Evolutionary conservation across 2,329 filamentous ascomycete species (phyloP).

Genomic region (Paracamarosporium sp.): DNA sequence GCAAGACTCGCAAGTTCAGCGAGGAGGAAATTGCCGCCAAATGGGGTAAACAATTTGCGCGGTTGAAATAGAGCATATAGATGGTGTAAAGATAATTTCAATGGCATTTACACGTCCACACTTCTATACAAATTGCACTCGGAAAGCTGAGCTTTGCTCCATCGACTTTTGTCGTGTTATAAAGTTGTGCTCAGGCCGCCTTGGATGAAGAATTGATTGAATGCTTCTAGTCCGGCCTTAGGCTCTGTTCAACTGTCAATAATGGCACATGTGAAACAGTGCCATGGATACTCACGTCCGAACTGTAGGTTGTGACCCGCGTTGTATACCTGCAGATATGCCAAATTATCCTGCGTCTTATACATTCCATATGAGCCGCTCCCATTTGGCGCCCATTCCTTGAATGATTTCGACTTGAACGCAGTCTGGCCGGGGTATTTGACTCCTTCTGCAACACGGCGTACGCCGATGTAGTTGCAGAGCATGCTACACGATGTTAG

Average conservation of each 20-base stretch:
- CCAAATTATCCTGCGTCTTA: background rate
- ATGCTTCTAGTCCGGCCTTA: background rate
- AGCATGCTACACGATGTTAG: background rate
- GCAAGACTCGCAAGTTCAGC: conserved; percentile 70
- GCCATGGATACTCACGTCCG: background rate
- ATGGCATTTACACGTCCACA: background rate
- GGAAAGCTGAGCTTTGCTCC: too few relatives aligned
- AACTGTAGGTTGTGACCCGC: background rate
- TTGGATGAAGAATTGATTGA: background rate
- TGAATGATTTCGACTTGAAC: background rate
- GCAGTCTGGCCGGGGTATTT: background rate
- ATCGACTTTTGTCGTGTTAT: background rate
- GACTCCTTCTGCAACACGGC: background rate
- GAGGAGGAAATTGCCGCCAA: conserved; percentile 69
- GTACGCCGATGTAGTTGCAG: background rate
- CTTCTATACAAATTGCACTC: background rate
- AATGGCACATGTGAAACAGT: background rate
- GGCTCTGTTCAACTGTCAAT: background rate
- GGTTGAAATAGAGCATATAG: conserved; percentile 23
- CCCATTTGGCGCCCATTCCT: background rate
- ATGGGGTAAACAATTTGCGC: conserved; percentile 53
- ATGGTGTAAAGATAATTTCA: background rate
- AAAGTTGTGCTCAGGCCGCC: background rate
- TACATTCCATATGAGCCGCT: background rate
- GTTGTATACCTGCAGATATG: background rate